Base-by-base conservation (phyloP, 495 filamentous ascomycete genomes). In the Xylaria bambusicola region DNA sequence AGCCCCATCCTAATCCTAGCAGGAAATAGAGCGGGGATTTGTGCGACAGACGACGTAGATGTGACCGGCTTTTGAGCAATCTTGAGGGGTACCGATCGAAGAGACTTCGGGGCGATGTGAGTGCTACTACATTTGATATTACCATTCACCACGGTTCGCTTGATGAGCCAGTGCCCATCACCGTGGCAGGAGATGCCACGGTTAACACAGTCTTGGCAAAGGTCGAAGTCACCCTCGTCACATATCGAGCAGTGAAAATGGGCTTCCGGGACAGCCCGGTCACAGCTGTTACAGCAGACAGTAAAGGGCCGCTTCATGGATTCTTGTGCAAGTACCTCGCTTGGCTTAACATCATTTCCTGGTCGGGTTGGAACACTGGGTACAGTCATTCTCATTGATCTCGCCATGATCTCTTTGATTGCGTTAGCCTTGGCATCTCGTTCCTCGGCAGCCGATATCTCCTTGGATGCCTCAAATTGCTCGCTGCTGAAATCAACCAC, bases 231-330 rank as follows among this genome's bases (percentile, higher is more conserved):
- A 27, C 94, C 94, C 52, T 87, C 80, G 61, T 97, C 90, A 72
- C 95, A 99, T 54, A 86, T 88, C 66, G 89, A 88, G 78, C 94
- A 99, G 75, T 99, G 94, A 71, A 90, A 99, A 68, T 99, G 94
- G 21, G 82, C 83, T 62, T 91, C 85, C 33, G 86, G 79, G 64
- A 97, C 91, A 33, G 85, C 81, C 21, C 74, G 74, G 54, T 93
- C 85, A 68, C 94, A 99, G 66, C 85, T 82, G 75, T 99, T 97
- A 84, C 94, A 99, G 78, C 88, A 96, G 51, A 98, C 92, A n/a
- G 79, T 75, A 47, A 80, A 79, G 45, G 75, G 70, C 10, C 63
- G 63, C 46, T 59, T 62, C 10, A 50, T 70, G n/a, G 33, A 50
- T 61, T 54, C n/a, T 31, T 20, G 47, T 5, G 6, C 15, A 20